Evolutionary conservation across 1,139 yeast species (phyloP).

Genomic region (Blastobotrys serpentis): DNA sequence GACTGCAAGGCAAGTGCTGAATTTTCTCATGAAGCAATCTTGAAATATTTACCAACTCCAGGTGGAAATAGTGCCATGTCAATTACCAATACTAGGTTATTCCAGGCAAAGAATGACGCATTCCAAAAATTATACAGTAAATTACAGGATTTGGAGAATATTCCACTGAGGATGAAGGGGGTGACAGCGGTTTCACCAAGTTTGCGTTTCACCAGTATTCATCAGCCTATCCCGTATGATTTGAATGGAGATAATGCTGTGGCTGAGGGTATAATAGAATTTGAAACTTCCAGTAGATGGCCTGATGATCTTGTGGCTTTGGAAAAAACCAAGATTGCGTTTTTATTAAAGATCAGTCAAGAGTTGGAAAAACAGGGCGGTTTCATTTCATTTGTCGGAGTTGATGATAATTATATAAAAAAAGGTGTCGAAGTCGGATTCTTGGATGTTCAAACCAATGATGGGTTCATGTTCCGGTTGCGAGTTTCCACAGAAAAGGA

Average conservation of each 20-base stretch:
- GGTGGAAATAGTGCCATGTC: constrained; percentile 46
- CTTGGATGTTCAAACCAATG: constrained; percentile 72
- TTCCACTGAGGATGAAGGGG: constrained; percentile 73
- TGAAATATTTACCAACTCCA: constrained; percentile 55
- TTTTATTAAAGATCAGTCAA: constrained; percentile 71
- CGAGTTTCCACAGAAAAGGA: constrained; percentile 80
- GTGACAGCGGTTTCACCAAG: constrained; percentile 68
- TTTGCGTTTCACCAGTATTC: constrained; percentile 68
- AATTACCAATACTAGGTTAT: constrained; percentile 52
- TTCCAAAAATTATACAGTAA: constrained; percentile 65
- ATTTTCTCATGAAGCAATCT: constrained; percentile 22
- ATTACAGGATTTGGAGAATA: constrained; percentile 41
- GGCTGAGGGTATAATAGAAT: constrained; percentile 77
- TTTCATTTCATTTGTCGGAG: constrained; percentile 61
- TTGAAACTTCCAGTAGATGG: constrained; percentile 91
- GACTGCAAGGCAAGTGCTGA: constrained; percentile 33
- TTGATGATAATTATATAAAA: constrained; percentile 44
- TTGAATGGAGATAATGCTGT: constrained; percentile 66
- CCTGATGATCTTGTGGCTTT: constrained; percentile 86
- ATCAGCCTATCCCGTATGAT: constrained; percentile 84
- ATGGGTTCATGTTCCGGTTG: constrained; percentile 79
- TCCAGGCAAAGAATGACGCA: constrained; percentile 56
- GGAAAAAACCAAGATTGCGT: constrained; percentile 89
- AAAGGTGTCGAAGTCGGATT: constrained; percentile 43
- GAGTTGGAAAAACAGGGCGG: constrained; percentile 48